Percentiles rank a stretch among this genome's conserved stretches.
phyloP scores from a whole-genome alignment of 768 basidiomycete genomes.

The Rhodotorula graminis region DNA sequence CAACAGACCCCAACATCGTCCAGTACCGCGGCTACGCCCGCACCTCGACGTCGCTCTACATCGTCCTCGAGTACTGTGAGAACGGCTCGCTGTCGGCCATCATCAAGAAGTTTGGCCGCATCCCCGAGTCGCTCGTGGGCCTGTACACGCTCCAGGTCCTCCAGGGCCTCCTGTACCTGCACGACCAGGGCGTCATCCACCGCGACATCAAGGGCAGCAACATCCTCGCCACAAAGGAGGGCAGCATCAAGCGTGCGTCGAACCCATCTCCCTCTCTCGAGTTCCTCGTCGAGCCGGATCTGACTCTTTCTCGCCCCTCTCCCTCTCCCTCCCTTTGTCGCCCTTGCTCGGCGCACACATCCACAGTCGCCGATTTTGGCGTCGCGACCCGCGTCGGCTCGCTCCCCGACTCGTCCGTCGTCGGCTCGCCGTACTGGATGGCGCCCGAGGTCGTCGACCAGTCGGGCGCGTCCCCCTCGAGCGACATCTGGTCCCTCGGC shows the following conservation, averaged over 20 bases:
- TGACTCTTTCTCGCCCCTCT: too few species aligned
- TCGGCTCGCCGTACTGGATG: slow-evolving; percentile 99
- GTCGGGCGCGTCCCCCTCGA: slow-evolving; percentile 90
- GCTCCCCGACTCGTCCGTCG: slow-evolving; percentile 81
- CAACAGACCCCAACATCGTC: slow-evolving; percentile 86
- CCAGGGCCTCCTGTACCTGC: slow-evolving; percentile 90
- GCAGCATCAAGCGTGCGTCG: slow-evolving; percentile 69
- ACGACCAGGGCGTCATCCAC: slow-evolving; percentile 99
- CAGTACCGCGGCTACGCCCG: slow-evolving; percentile 98
- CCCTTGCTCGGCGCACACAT: too few species aligned
- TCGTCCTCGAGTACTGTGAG: slow-evolving; percentile 98
- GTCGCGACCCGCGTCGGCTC: slow-evolving; percentile 77
- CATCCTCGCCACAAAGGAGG: slow-evolving; percentile 97
- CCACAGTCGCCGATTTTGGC: slow-evolving; percentile 86
- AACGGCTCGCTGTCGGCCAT: slow-evolving; percentile 95
- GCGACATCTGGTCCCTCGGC: slow-evolving; percentile 86
- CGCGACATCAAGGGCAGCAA: slow-evolving; percentile 99
- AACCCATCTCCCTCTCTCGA: slow-evolving; percentile 43
- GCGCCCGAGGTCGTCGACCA: slow-evolving; percentile 99
- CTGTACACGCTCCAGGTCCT: slow-evolving; percentile 96
- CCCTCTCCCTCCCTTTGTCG: too few species aligned
- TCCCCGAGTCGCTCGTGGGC: slow-evolving; percentile 91
- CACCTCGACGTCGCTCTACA: slow-evolving; percentile 87
- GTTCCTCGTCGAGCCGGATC: too few species aligned
- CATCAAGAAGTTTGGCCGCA: slow-evolving; percentile 95